Base-by-base conservation (phyloP, 202 grass and related monocot species). In the Eragrostis tef region DNA sequence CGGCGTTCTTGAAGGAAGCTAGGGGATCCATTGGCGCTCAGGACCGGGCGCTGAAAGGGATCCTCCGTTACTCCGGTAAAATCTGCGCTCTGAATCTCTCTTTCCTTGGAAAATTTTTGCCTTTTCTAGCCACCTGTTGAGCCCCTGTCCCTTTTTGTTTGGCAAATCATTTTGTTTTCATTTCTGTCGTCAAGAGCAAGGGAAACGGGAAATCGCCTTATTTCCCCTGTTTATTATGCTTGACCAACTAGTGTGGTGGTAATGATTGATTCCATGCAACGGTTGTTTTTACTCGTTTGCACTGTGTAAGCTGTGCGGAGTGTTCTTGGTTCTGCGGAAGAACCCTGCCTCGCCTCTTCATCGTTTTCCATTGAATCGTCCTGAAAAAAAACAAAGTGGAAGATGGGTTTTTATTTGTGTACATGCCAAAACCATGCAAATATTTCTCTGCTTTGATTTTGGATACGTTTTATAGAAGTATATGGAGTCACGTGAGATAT, bases 1-100 rank as follows among this genome's bases (percentile, higher is more conserved):
- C 46, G 34, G 67, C 34, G 11, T 43, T 54, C 68, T 44, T 46
- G 67, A 6, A 19, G 12, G 63, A 59, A 44, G 67, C 54, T 48
- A 70, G 53, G 77, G 63, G 71, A 47, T 59, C 73, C 83, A 56
- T 57, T 58, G 64, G 31, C 71, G 26, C 57, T 7, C 22, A 21
- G 71, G 12, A n/a, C 10, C 75, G 25, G 7, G 10, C 22, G 6
- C 50, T 16, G 26, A 2, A 20, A 6, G 34, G 9, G 9, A 36
- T 36, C 39, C 7, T 44, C 50, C 36, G 22, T 64, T 20, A 9
- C 0, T 29, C 11, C 53, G 73, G 81, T 84, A 77, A 41, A 67
- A 20, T 64, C 19, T 1, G 5, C 19, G 20, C 70, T 31, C 39
- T 51, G 8, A 50, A 27, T 42, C 34, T 3, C 27, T 12, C 22